Evolutionary conservation across 345 rosid species (phyloP), one percentile per base, ranked within the genome.

Genomic region (Clausena lansium): DNA sequence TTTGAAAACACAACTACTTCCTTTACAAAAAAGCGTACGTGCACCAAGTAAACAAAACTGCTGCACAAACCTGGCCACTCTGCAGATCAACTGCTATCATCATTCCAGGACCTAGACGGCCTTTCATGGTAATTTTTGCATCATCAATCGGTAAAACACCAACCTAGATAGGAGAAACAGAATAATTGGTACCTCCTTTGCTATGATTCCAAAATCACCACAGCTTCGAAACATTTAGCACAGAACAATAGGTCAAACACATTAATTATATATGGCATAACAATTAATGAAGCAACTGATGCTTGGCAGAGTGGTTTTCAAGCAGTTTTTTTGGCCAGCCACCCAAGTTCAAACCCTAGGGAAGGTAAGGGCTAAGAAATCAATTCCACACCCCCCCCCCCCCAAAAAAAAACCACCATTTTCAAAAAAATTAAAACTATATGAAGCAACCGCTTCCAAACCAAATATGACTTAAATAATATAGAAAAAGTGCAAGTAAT

Each of bases 71-170:
- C 99, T 94, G 95, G 77, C 99, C 99, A 86, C 85, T 84, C 58
- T 72, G 84, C 83, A 96, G 81, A 85, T 96, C 98, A 77, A 86
- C 99, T 69, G 95, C 75, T 80, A 96, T 96, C 99, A 96, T 96
- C 99, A 96, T 96, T 79, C 99, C 99, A 25, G 99, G 99, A 81
- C 99, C 99, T 45, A 96, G 87, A 74, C 98, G 95, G 59, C 98
- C 99, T 84, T 96, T 96, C 97, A 89, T 89, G 7, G 84, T 90
- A 68, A 96, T 90, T 85, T 93, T 96, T 47, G 95, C 90, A 81
- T 96, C 99, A 80, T 96, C 98, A 87, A 96, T 89, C 2, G 99
- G 98, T 70, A 96, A 67, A 83, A 96, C 99, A 79, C 99, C 99
- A 63, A 96, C 99, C 99, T 96, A 84, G 52, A 83, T 30, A 77